These are phyloP conservation scores for Sporothrix schenckii DNA, from an alignment of 2,329 filamentous ascomycete species.

Conservation along the genomic window DNA sequence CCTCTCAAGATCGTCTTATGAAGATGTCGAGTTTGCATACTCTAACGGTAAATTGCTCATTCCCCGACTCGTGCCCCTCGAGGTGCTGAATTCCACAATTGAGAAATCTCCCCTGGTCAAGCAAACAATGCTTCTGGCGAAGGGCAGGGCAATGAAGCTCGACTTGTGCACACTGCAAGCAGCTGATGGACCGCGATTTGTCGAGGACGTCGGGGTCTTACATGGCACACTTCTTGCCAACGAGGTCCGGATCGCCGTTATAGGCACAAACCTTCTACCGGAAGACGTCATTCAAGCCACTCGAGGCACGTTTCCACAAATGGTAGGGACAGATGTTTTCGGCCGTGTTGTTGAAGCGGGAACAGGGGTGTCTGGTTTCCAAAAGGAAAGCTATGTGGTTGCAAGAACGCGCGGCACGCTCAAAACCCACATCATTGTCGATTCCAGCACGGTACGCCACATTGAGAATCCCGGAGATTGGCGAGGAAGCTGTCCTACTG, in stretches of 20 bases:
- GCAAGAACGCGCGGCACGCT: conserved; percentile 47
- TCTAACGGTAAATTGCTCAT: conserved; percentile 38
- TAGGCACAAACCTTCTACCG: conserved; percentile 43
- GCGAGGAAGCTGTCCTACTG: conserved; percentile 44
- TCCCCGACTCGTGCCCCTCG: conserved; percentile 50
- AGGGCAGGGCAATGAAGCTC: conserved; percentile 34
- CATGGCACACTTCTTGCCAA: conserved; percentile 37
- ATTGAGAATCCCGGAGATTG: conserved; percentile 37
- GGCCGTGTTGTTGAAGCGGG: conserved; percentile 47
- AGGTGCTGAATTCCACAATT: conserved; percentile 50
- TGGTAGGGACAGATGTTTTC: conserved; percentile 45
- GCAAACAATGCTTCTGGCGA: not conserved
- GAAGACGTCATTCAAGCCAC: conserved; percentile 45
- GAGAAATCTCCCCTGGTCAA: conserved; percentile 40
- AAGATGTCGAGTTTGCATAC: conserved; percentile 46
- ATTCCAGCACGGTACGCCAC: conserved; percentile 44
- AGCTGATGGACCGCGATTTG: conserved; percentile 35
- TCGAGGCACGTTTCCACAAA: not conserved
- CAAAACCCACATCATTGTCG: conserved; percentile 43
- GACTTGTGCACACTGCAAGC: conserved; percentile 31
- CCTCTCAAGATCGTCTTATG: not conserved
- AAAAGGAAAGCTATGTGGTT: conserved; percentile 48
- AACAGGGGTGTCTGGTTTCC: conserved; percentile 41
- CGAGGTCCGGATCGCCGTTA: conserved; percentile 49
- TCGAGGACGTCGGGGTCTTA: conserved; percentile 28